Evolutionary conservation across 139 green algal genomes (phyloP).

Genomic region (Chlamydomonas incerta): DNA sequence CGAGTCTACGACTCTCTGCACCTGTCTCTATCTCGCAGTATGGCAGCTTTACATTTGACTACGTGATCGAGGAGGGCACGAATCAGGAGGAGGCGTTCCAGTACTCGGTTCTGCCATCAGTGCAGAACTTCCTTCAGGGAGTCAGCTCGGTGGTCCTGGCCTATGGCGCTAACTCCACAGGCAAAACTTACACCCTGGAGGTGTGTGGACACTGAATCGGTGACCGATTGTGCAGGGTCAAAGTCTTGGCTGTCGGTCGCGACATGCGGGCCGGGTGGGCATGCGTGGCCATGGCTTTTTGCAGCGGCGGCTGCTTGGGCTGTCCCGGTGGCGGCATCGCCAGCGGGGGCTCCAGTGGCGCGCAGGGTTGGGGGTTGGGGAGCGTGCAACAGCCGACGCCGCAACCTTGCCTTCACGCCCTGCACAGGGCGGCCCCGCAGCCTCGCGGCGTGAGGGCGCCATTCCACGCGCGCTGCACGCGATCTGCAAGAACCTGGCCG

Average conservation of each 20-base stretch:
- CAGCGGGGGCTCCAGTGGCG: too few species aligned
- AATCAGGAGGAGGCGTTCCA: slow-evolving; percentile 33
- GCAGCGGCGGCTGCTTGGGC: not conserved
- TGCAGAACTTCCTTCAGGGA: slow-evolving; percentile 33
- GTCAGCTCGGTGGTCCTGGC: not conserved
- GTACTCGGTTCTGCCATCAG: slow-evolving; percentile 4
- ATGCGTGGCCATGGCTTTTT: not conserved
- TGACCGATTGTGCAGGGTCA: too few species aligned
- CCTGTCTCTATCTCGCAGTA: not conserved
- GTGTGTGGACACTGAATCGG: not conserved
- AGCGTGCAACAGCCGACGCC: too few species aligned
- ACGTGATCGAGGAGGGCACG: slow-evolving; percentile 24
- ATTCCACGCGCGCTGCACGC: slow-evolving; percentile 35
- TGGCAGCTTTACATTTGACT: slow-evolving; percentile 33
- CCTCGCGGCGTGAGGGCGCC: slow-evolving; percentile 10
- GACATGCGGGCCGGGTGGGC: not conserved
- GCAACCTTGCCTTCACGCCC: not conserved
- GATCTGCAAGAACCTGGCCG: slow-evolving; percentile 37
- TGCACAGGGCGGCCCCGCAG: not conserved
- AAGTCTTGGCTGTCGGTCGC: not conserved
- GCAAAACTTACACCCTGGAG: slow-evolving; percentile 37
- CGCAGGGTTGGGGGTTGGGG: too few species aligned
- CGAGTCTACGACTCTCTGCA: too few species aligned
- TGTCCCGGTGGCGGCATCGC: not conserved
- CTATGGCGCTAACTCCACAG: slow-evolving; percentile 18